Evolutionary conservation across 345 rosid genomes (phyloP).

Genomic region (Citrus trifoliata): DNA sequence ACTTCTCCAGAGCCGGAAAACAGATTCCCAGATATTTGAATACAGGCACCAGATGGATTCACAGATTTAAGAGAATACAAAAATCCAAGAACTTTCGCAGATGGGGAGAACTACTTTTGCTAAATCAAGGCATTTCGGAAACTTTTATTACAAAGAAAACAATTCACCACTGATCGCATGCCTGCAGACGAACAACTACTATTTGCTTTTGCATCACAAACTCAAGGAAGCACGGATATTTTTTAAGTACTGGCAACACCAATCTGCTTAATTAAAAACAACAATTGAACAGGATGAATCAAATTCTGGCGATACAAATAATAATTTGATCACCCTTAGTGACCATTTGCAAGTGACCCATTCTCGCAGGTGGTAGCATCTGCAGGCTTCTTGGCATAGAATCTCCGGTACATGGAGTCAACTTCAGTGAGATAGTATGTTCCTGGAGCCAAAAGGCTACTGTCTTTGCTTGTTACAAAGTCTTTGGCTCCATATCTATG

Average conservation of each 20-base stretch:
- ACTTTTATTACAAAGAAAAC: conserved; percentile 20
- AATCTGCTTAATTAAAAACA: neutral
- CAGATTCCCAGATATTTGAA: neutral
- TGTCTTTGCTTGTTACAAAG: conserved; percentile 90
- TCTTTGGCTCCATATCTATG: conserved; percentile 96
- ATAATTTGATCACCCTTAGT: conserved; percentile 27
- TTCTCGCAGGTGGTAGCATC: conserved; percentile 31
- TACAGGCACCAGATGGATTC: neutral
- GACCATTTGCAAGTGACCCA: conserved; percentile 65
- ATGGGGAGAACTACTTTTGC: neutral
- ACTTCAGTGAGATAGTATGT: conserved; percentile 94
- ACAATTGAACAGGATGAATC: neutral
- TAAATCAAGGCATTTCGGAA: neutral
- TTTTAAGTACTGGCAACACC: conserved; percentile 7
- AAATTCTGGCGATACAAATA: neutral
- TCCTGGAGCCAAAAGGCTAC: conserved; percentile 79
- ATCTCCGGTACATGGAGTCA: conserved; percentile 89
- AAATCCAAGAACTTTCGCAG: neutral
- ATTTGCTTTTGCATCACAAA: conserved; percentile 17
- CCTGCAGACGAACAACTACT: conserved; percentile 6
- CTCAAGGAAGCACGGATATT: conserved; percentile 1
- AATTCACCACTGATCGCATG: neutral
- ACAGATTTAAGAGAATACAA: neutral
- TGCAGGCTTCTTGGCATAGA: conserved; percentile 63
- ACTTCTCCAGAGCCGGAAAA: neutral